Conservation (phyloP, 2,329 filamentous ascomycete species). For the Colletotrichum destructivum region DNA sequence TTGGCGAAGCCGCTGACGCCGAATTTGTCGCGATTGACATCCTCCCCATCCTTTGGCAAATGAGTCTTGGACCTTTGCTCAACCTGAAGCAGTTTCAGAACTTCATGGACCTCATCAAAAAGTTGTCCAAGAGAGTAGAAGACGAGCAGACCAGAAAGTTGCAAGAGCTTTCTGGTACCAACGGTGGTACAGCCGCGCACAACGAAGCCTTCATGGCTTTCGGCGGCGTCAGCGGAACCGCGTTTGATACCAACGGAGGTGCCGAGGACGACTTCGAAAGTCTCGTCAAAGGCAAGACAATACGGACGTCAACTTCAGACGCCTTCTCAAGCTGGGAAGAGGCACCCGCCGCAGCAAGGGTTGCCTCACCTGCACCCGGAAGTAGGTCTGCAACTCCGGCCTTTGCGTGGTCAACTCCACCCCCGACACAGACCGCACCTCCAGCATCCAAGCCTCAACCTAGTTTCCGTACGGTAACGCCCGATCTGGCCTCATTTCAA, state of each 20-base stretch:
- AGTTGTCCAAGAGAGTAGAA: slow-evolving; percentile 84
- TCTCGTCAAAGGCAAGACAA: slow-evolving; percentile 83
- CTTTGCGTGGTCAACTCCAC: slow-evolving; percentile 77
- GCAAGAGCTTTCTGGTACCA: slow-evolving; percentile 81
- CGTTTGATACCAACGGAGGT: slow-evolving; percentile 68
- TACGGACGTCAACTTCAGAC: slow-evolving; percentile 57
- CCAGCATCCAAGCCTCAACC: slow-evolving; percentile 58
- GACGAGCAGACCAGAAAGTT: slow-evolving; percentile 91
- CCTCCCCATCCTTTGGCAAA: slow-evolving; percentile 90
- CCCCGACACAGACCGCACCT: slow-evolving; percentile 54
- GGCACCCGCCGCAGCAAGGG: slow-evolving; percentile 50
- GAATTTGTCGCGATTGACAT: slow-evolving; percentile 95
- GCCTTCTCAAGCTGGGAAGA: slow-evolving; percentile 66
- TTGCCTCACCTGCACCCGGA: slow-evolving; percentile 54
- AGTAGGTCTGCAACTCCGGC: slow-evolving; percentile 59
- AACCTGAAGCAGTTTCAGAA: slow-evolving; percentile 89
- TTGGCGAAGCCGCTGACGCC: slow-evolving; percentile 85
- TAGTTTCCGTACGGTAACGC: slow-evolving; percentile 71
- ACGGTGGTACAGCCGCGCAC: slow-evolving; percentile 64
- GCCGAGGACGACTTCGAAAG: slow-evolving; percentile 86
- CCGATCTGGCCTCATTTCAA: slow-evolving; percentile 70
- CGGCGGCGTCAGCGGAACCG: slow-evolving; percentile 75
- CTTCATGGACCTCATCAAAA: slow-evolving; percentile 92
- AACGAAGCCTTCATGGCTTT: slow-evolving; percentile 81
- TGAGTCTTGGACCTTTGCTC: slow-evolving; percentile 90